Evolutionary conservation across 352 stramenopile genomes (phyloP).

Genomic region (Phytopythium vexans): DNA sequence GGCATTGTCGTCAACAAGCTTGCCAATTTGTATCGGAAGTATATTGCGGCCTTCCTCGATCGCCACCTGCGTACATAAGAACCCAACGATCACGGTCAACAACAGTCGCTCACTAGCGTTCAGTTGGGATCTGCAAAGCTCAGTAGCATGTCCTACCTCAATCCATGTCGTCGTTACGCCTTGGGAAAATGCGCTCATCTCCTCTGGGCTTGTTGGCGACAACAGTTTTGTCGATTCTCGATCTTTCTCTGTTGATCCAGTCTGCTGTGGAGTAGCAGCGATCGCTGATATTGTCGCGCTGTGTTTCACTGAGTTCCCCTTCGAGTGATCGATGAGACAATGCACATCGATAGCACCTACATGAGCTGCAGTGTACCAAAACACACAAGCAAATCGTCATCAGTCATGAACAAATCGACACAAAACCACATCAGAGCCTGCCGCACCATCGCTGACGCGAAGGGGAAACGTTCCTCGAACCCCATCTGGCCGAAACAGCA

Average conservation of each 20-base stretch:
- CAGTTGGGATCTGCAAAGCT: neutral
- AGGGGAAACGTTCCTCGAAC: conserved; percentile 41
- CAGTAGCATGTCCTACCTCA: conserved; percentile 10
- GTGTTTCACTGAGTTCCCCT: neutral
- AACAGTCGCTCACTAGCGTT: neutral
- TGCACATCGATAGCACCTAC: conserved; percentile 7
- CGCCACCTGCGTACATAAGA: conserved; percentile 8
- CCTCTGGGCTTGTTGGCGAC: conserved; percentile 16
- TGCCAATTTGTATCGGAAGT: neutral
- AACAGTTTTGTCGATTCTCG: neutral
- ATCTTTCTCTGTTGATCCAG: neutral
- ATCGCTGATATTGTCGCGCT: neutral
- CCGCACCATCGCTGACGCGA: conserved; percentile 20
- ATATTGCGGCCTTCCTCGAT: conserved; percentile 16
- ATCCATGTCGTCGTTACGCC: neutral
- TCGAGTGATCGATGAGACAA: conserved; percentile 6
- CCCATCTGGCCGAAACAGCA: conserved; percentile 39
- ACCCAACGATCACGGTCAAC: neutral
- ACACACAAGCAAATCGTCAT: neutral
- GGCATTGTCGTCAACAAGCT: neutral
- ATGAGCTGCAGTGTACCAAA: neutral
- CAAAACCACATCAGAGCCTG: neutral
- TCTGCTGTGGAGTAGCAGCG: neutral
- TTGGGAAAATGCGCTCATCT: conserved; percentile 1
- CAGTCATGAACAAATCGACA: neutral